A percentile compares a stretch with the other conserved stretches of the same genome.
phyloP scores from a whole-genome alignment of 2,329 filamentous ascomycete species.

The Lasiodiplodia theobromae region DNA sequence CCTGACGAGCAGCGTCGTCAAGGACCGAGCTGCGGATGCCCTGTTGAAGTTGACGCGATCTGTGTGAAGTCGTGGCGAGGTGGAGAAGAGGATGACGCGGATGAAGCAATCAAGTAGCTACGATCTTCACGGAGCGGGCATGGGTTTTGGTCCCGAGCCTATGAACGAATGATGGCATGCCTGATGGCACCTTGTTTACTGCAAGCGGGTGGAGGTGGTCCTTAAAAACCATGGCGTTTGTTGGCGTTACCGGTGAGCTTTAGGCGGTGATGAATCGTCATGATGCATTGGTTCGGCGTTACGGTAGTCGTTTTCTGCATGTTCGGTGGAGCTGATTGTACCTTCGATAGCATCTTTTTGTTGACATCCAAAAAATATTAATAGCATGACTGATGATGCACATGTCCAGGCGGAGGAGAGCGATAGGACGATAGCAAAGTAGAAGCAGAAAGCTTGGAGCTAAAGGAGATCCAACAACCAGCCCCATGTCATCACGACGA shows the following conservation, averaged over 20 bases:
- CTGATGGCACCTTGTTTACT: not conserved
- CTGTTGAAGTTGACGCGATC: constrained; percentile 56
- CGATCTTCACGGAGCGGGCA: constrained; percentile 5
- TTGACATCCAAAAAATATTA: constrained; percentile 8
- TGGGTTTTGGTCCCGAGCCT: not conserved
- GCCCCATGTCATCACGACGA: constrained; percentile 9
- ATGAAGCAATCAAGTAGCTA: not conserved
- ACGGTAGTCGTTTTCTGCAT: not conserved
- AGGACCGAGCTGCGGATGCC: constrained; percentile 60
- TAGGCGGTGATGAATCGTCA: not conserved
- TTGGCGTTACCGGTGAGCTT: not conserved
- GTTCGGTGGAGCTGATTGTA: not conserved
- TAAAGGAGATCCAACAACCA: not conserved
- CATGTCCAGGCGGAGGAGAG: not conserved
- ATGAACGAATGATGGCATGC: constrained; percentile 9
- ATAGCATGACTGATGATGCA: constrained; percentile 3
- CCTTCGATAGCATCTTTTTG: constrained; percentile 20
- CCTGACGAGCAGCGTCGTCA: constrained; percentile 56
- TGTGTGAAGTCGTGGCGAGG: not conserved
- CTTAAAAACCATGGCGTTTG: constrained; percentile 9
- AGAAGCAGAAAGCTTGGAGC: not conserved
- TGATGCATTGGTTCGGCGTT: constrained; percentile 21
- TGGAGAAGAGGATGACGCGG: not conserved
- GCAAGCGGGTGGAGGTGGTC: not conserved
- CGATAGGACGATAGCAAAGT: not conserved